These are phyloP conservation scores for Paecilomyces dactylethromorphus DNA, from an alignment of 2,329 filamentous ascomycete genomes.

Conservation along the genomic window DNA sequence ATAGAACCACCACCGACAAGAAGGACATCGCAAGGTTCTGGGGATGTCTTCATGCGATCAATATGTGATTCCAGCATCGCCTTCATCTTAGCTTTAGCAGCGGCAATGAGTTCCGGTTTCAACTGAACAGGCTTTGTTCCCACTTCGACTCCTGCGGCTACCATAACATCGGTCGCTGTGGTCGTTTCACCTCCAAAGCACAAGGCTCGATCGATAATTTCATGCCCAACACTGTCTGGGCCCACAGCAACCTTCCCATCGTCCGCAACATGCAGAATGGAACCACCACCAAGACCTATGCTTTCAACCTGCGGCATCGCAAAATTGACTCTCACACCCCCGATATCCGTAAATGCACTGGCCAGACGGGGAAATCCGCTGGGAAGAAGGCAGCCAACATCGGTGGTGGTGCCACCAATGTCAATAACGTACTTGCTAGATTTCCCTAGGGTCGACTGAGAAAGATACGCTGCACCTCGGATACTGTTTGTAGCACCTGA, in stretches of 20 bases:
- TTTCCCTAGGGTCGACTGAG: conserved; percentile 16
- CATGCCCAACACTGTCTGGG: conserved; percentile 57
- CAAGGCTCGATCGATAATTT: conserved; percentile 47
- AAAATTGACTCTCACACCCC: conserved; percentile 59
- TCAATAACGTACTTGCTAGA: conserved; percentile 49
- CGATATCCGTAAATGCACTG: conserved; percentile 56
- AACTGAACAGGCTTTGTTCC: conserved; percentile 4
- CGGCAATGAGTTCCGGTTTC: conserved; percentile 17
- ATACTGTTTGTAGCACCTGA: conserved; percentile 60
- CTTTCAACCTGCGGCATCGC: conserved; percentile 51
- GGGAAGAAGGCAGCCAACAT: conserved; percentile 54
- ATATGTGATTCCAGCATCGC: conserved; percentile 50
- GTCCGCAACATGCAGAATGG: conserved; percentile 28
- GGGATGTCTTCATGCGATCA: conserved; percentile 58
- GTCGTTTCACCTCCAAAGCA: conserved; percentile 52
- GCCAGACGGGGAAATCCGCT: conserved; percentile 60
- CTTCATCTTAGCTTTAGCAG: conserved; percentile 39
- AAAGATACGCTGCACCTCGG: conserved; percentile 56
- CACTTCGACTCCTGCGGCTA: conserved; percentile 21
- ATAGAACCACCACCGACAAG: conserved; percentile 60
- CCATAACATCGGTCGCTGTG: conserved; percentile 55
- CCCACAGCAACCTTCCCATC: conserved; percentile 43
- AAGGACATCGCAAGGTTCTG: conserved; percentile 52
- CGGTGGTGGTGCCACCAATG: conserved; percentile 61
- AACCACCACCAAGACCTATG: conserved; percentile 53